phyloP scores from a whole-genome alignment of 805 yeast species.

The Candida krabiensis region DNA sequence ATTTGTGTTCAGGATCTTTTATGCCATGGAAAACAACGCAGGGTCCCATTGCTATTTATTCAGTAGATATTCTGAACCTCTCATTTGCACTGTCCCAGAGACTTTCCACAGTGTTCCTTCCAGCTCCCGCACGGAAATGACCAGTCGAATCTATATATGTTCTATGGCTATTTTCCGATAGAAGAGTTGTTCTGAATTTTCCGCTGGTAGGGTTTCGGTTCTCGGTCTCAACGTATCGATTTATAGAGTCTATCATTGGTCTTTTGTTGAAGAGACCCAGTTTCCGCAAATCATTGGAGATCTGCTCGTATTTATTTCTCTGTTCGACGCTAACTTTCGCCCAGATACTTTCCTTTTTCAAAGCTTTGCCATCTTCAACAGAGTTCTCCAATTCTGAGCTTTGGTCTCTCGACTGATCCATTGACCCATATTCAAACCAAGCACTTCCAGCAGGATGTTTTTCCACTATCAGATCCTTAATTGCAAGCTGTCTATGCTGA shows the following conservation, averaged over 20 bases:
- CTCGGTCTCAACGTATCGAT: conserved; percentile 9
- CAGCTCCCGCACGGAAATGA: conserved; percentile 11
- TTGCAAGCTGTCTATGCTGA: conserved; percentile 28
- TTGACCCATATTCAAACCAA: conserved; percentile 22
- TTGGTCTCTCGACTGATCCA: neutral
- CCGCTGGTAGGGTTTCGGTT: neutral
- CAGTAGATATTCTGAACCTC: conserved; percentile 4
- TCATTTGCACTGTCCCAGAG: conserved; percentile 18
- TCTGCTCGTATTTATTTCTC: conserved; percentile 27
- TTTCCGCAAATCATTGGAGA: conserved; percentile 31
- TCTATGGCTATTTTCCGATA: neutral
- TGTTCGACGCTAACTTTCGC: conserved; percentile 26
- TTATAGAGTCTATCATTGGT: conserved; percentile 26
- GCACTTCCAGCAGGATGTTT: conserved; percentile 19
- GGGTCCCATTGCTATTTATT: too few relatives aligned
- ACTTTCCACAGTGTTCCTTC: conserved; percentile 11
- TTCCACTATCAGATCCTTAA: conserved; percentile 20
- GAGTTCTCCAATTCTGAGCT: conserved; percentile 7
- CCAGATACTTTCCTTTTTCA: conserved; percentile 19
- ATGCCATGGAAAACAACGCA: too few relatives aligned
- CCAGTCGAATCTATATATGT: conserved; percentile 14
- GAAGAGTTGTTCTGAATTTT: conserved; percentile 7
- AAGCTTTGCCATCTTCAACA: conserved; percentile 1
- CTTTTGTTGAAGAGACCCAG: conserved; percentile 25
- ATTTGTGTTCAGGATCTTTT: too few relatives aligned